Conservation (phyloP, 345 rosid species). For the Angophora floribunda region DNA sequence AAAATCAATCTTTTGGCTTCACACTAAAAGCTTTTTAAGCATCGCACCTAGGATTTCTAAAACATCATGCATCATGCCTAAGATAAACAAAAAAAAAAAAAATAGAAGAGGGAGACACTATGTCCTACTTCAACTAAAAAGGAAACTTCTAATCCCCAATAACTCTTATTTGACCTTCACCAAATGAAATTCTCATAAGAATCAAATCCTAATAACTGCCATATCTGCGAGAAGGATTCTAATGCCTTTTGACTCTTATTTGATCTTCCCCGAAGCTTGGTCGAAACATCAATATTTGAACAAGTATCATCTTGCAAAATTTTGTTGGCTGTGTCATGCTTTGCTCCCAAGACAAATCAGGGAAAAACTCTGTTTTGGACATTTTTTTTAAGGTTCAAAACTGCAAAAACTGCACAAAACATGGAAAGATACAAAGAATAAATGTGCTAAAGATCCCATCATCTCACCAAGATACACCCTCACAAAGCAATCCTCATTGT, state of each 20-base stretch:
- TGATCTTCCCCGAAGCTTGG: background rate
- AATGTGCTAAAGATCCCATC: background rate
- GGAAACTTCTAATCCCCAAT: no score
- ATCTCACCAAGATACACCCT: background rate
- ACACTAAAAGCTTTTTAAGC: background rate
- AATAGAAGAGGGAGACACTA: background rate
- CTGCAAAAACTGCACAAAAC: background rate
- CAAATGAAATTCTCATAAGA: background rate
- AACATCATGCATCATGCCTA: background rate
- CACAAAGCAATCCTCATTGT: background rate
- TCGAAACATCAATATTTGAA: background rate
- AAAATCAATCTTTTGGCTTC: background rate
- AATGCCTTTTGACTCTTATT: background rate
- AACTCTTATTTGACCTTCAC: no score
- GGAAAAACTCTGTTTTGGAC: background rate
- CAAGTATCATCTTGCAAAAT: background rate
- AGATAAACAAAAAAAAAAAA: background rate
- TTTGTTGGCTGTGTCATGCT: background rate
- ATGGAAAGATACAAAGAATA: background rate
- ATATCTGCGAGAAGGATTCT: background rate
- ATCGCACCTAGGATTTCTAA: background rate
- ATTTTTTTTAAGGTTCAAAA: background rate
- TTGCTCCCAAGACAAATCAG: background rate
- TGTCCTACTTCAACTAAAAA: background rate
- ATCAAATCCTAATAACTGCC: background rate